Evolutionary conservation across 2,329 filamentous ascomycete species (phyloP).

Genomic region (Phyllosticta citriasiana): DNA sequence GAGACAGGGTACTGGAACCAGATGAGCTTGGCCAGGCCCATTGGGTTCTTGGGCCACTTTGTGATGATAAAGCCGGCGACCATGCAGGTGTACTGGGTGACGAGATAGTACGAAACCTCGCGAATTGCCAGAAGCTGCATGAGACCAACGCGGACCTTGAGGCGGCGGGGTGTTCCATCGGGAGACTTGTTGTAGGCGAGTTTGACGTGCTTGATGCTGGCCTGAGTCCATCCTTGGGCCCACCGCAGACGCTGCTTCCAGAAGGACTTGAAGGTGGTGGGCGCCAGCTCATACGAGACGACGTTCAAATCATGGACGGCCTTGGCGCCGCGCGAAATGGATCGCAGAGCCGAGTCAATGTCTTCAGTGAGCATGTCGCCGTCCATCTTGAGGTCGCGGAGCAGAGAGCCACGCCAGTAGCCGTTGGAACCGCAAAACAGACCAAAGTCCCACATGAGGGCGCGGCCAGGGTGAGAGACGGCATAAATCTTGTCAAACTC

Average conservation of each 20-base stretch:
- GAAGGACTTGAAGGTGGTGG: constrained; percentile 34
- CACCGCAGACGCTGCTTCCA: constrained; percentile 43
- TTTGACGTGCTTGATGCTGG: constrained; percentile 33
- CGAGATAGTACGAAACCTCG: constrained; percentile 39
- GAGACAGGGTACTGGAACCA: constrained; percentile 41
- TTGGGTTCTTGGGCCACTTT: constrained; percentile 31
- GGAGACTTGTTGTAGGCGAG: constrained; percentile 31
- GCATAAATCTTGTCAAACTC: constrained; percentile 45
- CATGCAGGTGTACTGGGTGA: constrained; percentile 39
- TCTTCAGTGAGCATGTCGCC: constrained; percentile 42
- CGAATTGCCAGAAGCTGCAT: constrained; percentile 37
- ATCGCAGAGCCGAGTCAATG: constrained; percentile 40
- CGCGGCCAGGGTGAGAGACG: constrained; percentile 39
- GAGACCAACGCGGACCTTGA: constrained; percentile 32
- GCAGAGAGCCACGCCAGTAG: constrained; percentile 37
- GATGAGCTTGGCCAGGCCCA: constrained; percentile 30
- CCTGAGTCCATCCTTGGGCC: constrained; percentile 43
- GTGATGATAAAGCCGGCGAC: constrained; percentile 37
- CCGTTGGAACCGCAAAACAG: constrained; percentile 42
- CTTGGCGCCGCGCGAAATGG: constrained; percentile 33
- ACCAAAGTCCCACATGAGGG: constrained; percentile 38
- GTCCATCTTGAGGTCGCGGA: constrained; percentile 40
- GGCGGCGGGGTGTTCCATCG: constrained; percentile 20
- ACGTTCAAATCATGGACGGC: constrained; percentile 41
- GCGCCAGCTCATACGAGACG: constrained; percentile 39